Percentiles rank a stretch among this genome's conserved stretches.
Evolutionary conservation across 768 basidiomycete genomes (phyloP).

Genomic region (Suillus occidentalis): DNA sequence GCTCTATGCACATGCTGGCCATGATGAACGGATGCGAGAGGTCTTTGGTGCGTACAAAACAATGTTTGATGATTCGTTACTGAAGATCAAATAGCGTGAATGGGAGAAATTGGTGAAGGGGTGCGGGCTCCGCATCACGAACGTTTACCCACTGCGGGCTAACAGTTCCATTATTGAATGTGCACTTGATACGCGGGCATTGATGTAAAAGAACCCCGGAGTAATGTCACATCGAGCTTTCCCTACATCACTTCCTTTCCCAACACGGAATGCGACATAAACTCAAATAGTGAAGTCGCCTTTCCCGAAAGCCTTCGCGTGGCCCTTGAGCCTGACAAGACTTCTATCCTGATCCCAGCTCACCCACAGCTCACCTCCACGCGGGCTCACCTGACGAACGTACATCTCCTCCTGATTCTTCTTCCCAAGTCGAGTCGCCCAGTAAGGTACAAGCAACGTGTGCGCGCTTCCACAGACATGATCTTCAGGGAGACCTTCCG

Average conservation of each 20-base stretch:
- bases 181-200: constrained; percentile 1
- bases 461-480: constrained; percentile 57
- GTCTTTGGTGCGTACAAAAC: constrained; percentile 1
- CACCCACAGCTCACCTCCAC: constrained; percentile 48
- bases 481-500: constrained; percentile 39
- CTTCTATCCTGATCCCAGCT: constrained; percentile 35
- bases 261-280: neutral
- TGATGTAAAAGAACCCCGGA: neutral
- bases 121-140: constrained; percentile 4
- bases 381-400: constrained; percentile 52
- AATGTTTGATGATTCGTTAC: neutral
- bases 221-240: neutral
- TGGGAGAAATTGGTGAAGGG: constrained; percentile 3
- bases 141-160: constrained; percentile 4
- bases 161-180: constrained; percentile 8
- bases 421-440: constrained; percentile 33
- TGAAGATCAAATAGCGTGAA: neutral
- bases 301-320: constrained; percentile 20
- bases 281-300: constrained; percentile 4
- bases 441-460: constrained; percentile 49
- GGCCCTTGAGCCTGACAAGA: constrained; percentile 37
- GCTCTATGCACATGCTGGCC: constrained; percentile 4
- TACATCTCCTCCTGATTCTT: constrained; percentile 25
- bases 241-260: neutral
- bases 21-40: constrained; percentile 2